Evolutionary conservation across 768 basidiomycete genomes (phyloP).

Genomic region (Crucibulum laeve): DNA sequence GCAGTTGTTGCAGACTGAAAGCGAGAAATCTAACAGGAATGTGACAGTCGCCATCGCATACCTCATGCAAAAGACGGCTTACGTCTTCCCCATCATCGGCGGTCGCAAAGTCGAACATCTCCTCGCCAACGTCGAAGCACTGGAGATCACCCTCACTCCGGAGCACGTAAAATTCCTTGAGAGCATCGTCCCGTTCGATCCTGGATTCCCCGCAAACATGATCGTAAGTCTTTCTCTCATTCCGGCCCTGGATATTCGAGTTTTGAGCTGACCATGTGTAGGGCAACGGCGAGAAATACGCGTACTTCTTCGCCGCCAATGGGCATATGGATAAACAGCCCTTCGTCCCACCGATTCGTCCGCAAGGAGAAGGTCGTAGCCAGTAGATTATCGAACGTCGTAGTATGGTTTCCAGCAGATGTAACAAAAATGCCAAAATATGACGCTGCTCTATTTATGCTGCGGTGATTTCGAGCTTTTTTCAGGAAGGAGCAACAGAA

Average conservation of each 20-base stretch:
- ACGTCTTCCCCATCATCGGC: not conserved
- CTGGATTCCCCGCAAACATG: not conserved
- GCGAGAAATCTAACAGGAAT: not conserved
- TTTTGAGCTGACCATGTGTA: not conserved
- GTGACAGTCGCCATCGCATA: slow-evolving; percentile 44
- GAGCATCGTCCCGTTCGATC: not conserved
- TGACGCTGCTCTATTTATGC: too few species aligned
- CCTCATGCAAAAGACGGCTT: slow-evolving; percentile 22
- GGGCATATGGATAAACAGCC: not conserved
- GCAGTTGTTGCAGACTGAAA: not conserved
- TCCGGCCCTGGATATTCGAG: not conserved
- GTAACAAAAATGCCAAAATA: too few species aligned
- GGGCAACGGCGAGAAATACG: not conserved
- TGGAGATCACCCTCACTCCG: not conserved
- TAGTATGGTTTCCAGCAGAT: too few species aligned
- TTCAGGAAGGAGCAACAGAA: too few species aligned
- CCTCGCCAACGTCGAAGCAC: not conserved
- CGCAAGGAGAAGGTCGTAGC: too few species aligned
- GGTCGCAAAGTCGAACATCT: not conserved
- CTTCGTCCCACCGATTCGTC: too few species aligned
- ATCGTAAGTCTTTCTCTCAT: not conserved
- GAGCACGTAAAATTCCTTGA: not conserved
- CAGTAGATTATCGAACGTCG: too few species aligned
- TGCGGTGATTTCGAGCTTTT: too few species aligned
- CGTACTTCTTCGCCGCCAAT: not conserved